Evolutionary conservation across 495 filamentous ascomycete species (phyloP), one percentile per base, ranked within the genome.

Genomic region (Aspergillus heteromorphus): DNA sequence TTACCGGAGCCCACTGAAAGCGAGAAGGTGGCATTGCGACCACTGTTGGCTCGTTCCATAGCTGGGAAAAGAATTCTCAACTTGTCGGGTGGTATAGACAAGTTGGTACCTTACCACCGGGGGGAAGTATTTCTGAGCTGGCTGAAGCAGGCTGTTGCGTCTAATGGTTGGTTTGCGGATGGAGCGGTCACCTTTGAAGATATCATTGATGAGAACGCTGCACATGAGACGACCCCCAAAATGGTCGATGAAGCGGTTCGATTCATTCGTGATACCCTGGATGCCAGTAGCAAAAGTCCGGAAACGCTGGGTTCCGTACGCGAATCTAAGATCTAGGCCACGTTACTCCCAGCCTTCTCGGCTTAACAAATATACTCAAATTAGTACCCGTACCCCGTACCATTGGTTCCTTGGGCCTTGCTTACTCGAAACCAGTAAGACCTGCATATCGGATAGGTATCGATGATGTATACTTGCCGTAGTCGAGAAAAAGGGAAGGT

Each of bases 61-160:
- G 73, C 70, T 0, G 83, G 84, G 0, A 98, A 97, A 69, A 83
- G 75, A 51, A 83, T 97, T 53, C 69, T 97, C 49, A 82, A 88
- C 55, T 71, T 95, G 54, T 85, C 85, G 11, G 93, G 92, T 0
- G 86, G 75, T 0, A 73, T 73, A 16, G 93, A 98, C 66, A 91
- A 88, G 62, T 68, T 97, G 45, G 92, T 98, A 17, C 92, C 93
- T 6, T 89, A 90, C 67, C 72, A 73, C 19, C 83, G 82, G 14
- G 75, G 79, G 2, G 80, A 86, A 61, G 76, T 79, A 0, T 95
- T 97, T 65, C 55, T 96, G 45, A 64, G 68, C 7, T 89, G 85
- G 70, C 73, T 97, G 49, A 87, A 87, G 66, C 67, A 78, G 30
- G 83, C 83, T 0, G 63, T 82, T 34, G 69, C 63, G 1, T 67